These are phyloP conservation scores for Nitzschia palea DNA, from an alignment of 108 stramenopile genomes.

Conservation along the genomic window DNA sequence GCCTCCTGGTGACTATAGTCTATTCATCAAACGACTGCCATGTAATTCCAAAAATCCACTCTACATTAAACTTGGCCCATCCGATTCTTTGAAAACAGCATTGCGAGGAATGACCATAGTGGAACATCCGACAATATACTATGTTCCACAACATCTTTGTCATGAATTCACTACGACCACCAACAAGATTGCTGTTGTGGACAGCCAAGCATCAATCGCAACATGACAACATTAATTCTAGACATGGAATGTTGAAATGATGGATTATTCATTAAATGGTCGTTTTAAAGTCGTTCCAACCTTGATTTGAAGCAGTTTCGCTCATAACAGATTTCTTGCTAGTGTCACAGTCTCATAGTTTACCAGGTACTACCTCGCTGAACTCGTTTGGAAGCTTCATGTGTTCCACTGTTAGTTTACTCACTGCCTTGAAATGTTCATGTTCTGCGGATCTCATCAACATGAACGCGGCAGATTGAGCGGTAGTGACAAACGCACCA, in stretches of 20 bases:
- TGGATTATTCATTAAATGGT: neutral
- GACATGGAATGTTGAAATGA: neutral
- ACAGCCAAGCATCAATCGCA: too few relatives aligned
- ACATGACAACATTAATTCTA: too few relatives aligned
- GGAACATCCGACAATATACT: conserved; percentile 71
- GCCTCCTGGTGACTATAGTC: conserved; percentile 17
- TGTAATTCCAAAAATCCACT: conserved; percentile 52
- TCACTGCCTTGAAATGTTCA: conserved; percentile 80
- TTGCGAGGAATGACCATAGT: conserved; percentile 64
- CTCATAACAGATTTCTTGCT: neutral
- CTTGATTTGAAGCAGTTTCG: too few relatives aligned
- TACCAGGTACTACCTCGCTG: conserved; percentile 31
- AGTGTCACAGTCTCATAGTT: neutral
- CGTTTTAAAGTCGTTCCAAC: neutral
- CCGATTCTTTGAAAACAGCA: conserved; percentile 34
- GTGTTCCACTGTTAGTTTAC: conserved; percentile 82
- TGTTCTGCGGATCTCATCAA: conserved; percentile 83
- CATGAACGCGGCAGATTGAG: conserved; percentile 88
- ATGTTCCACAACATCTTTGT: conserved; percentile 8
- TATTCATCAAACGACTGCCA: conserved; percentile 56
- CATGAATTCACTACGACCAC: conserved; percentile 1
- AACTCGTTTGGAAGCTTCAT: conserved; percentile 83
- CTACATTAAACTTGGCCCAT: conserved; percentile 43
- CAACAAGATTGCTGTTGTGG: neutral
- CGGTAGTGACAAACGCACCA: conserved; percentile 83